Percentiles rank a stretch among this genome's conserved stretches.
These are phyloP conservation scores for Ophiocordyceps camponoti-leonardi DNA, from an alignment of 2,329 filamentous ascomycete species.

Conservation along the genomic window DNA sequence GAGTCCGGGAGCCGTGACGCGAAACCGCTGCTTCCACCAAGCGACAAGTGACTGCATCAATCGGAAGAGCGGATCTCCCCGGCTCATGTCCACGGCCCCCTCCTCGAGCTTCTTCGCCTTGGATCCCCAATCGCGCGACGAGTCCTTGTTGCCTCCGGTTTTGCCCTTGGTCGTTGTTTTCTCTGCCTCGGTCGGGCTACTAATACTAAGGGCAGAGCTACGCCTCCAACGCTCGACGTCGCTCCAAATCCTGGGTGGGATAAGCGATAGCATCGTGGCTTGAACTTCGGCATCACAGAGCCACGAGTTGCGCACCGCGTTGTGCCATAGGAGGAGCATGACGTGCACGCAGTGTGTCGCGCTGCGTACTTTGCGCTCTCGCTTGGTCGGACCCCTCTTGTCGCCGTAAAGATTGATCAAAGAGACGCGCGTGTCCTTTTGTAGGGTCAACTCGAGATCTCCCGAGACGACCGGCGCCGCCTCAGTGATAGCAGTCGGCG, in stretches of 20 bases:
- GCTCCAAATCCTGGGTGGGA: constrained; percentile 50
- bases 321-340: constrained; percentile 75
- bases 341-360: constrained; percentile 82
- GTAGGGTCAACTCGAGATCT: constrained; percentile 59
- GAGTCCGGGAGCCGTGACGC: constrained; percentile 57
- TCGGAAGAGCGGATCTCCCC: constrained; percentile 63
- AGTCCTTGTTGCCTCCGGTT: background rate
- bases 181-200: constrained; percentile 18
- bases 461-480: constrained; percentile 35
- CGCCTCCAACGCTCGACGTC: constrained; percentile 59
- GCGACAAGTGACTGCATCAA: constrained; percentile 60
- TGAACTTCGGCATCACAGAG: constrained; percentile 62
- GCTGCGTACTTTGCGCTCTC: constrained; percentile 61
- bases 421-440: constrained; percentile 39
- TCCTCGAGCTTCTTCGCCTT: constrained; percentile 53
- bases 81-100: constrained; percentile 58
- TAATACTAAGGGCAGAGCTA: constrained; percentile 47
- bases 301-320: constrained; percentile 72
- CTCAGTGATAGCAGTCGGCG: constrained; percentile 36
- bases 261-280: constrained; percentile 54
- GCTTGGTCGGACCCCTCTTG: constrained; percentile 76
- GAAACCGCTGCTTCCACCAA: constrained; percentile 82
- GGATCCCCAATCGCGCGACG: constrained; percentile 47
- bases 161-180: constrained; percentile 5
- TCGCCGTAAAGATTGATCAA: constrained; percentile 41